Conservation (phyloP, 805 yeast genomes). For the Vanderwaltozyma yarrowii region DNA sequence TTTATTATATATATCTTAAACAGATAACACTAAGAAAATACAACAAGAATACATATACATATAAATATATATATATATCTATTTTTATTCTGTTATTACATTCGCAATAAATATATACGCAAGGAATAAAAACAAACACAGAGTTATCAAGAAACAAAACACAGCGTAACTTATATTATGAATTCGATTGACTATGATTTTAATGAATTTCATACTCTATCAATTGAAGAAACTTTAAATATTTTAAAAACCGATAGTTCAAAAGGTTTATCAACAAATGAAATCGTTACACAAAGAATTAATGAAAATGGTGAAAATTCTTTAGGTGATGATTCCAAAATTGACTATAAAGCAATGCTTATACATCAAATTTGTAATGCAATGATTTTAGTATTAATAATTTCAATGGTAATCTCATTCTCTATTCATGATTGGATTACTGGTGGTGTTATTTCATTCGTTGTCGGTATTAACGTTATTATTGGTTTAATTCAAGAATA, state of each 20-base stretch:
- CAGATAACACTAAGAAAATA: no score
- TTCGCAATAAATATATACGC: no score
- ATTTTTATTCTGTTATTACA: no score
- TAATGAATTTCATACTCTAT: slow-evolving; percentile 40
- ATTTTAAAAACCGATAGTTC: slow-evolving; percentile 51
- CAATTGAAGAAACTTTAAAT: slow-evolving; percentile 50
- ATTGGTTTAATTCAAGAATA: slow-evolving; percentile 97
- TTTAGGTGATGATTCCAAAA: slow-evolving; percentile 69
- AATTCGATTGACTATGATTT: slow-evolving; percentile 5
- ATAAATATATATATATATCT: no score
- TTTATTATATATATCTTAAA: no score
- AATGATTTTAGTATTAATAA: slow-evolving; percentile 74
- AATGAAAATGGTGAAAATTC: slow-evolving; percentile 72
- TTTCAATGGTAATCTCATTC: slow-evolving; percentile 78
- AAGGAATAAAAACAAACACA: no score
- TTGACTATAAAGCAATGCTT: slow-evolving; percentile 55
- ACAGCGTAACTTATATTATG: slow-evolving; percentile 5
- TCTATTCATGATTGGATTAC: slow-evolving; percentile 92
- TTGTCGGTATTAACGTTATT: slow-evolving; percentile 81
- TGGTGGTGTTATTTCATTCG: slow-evolving; percentile 83
- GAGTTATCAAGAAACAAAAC: no score
- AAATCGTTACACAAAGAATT: slow-evolving; percentile 60
- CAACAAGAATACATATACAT: no score
- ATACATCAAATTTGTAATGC: slow-evolving; percentile 87
- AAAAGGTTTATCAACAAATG: slow-evolving; percentile 52